Evolutionary conservation across 1,284 basidiomycete genomes (phyloP), one percentile per base, ranked within the genome.

Genomic region (Afroboletus lepidellus): DNA sequence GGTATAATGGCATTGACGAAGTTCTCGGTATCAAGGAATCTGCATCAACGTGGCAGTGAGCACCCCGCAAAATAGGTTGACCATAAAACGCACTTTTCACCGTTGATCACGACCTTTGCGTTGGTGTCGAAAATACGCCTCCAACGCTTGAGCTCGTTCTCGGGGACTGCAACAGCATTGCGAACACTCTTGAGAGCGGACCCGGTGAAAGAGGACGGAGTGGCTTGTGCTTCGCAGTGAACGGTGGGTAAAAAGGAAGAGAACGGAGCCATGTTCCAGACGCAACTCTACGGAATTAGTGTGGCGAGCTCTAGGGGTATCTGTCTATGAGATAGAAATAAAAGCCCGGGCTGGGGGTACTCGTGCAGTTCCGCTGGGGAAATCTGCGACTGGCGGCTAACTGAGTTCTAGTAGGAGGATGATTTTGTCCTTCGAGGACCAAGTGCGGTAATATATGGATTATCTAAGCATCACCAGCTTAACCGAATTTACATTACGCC

Each of bases 1-100:
- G 94, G 92, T 33, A 90, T 92, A 69, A 97, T 94, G 48, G 94
- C 93, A 69, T 92, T 91, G 65, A 97, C 87, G 70, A 98, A 98
- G 64, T 86, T 85, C 37, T 92, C 85, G 33, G 78, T 75, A 70
- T 90, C 89, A 49, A 98, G 77, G 71, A 82, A 95, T 71, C 94
- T 87, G 59, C 41, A 46, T 12, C 41, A 51, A 30, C 41, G 13
- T 11, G 24, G 11, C 9, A 30, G 33, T 59, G 48, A 54, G 53
- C 37, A 27, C 53, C 43, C 24, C 18, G 56, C 29, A 39, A 36
- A 48, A 20, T 25, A 46, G 18, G 41, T 43, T 43, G 71, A 67
- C 60, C 61, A 57, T 60, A 60, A 51, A 46, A 56, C 59, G 74
- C 71, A 95, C 93, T 87, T 92, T 72, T 91, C 85, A 48, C 87